Conservation (phyloP, 129 eudicot species). For the Chrysanthemum lavandulifolium region DNA sequence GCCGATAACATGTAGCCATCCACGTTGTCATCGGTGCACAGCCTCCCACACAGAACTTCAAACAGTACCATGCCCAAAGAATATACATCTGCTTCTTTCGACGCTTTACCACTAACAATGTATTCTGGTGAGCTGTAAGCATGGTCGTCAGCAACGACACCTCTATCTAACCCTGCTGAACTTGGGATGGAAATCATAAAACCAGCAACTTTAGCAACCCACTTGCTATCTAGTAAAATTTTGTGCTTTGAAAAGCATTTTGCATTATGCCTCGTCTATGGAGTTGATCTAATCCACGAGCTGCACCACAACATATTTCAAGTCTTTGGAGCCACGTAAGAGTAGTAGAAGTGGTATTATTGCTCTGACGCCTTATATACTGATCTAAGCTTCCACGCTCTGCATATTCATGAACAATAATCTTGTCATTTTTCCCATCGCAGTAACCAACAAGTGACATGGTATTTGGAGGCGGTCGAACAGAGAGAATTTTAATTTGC, state of each 20-base stretch:
- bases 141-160: background rate
- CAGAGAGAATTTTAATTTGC: background rate
- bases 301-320: background rate
- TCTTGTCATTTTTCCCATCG: background rate
- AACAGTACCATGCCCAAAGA: too few relatives aligned
- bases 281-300: background rate
- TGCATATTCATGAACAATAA: background rate
- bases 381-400: background rate
- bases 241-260: background rate
- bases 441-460: background rate
- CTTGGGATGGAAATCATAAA: background rate
- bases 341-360: background rate
- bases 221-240: background rate
- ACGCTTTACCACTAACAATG: background rate
- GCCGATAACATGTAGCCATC: too few relatives aligned
- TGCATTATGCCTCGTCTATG: background rate
- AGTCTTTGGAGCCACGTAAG: background rate
- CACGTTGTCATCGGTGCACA: too few relatives aligned
- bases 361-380: background rate
- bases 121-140: background rate
- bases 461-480: background rate
- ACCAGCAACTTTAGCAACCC: background rate
- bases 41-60: too few relatives aligned
- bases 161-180: background rate
- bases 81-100: too few relatives aligned